Percentiles rank a stretch among this genome's conserved stretches.
These are phyloP conservation scores for Ganoderma lucidum DNA, from an alignment of 1,284 basidiomycete species.

Conservation along the genomic window DNA sequence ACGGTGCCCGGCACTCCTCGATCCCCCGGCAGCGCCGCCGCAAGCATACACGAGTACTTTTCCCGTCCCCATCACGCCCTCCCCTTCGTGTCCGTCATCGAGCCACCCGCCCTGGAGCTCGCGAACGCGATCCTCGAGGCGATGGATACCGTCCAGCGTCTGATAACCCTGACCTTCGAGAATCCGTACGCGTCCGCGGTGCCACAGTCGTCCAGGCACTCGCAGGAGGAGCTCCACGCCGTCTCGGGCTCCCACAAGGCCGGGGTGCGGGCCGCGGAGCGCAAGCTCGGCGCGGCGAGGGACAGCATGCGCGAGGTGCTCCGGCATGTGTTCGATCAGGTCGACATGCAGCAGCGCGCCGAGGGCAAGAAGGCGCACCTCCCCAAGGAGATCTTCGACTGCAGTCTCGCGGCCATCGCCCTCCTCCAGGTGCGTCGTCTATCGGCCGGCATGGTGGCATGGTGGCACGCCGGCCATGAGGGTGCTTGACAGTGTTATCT, in stretches of 20 bases:
- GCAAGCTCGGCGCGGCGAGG: conserved; percentile 42
- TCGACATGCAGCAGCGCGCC: conserved; percentile 41
- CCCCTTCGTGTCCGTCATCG: conserved; percentile 39
- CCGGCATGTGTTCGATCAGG: conserved; percentile 43
- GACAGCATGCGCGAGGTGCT: conserved; percentile 46
- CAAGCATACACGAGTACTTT: conserved; percentile 25
- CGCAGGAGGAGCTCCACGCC: conserved; percentile 23
- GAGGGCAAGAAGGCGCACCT: conserved; percentile 38
- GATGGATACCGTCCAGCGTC: conserved; percentile 45
- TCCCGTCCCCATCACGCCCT: conserved; percentile 20
- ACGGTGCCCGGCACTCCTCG: conserved; percentile 18
- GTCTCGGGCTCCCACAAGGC: conserved; percentile 39
- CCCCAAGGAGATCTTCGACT: conserved; percentile 45
- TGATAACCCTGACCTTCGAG: conserved; percentile 47
- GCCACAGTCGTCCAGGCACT: not conserved
- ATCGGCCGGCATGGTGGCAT: not conserved
- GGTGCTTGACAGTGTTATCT: not conserved
- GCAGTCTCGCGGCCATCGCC: conserved; percentile 53
- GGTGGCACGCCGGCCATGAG: not conserved
- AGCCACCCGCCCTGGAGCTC: conserved; percentile 44
- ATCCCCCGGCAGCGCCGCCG: conserved; percentile 23
- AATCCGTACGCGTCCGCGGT: conserved; percentile 25
- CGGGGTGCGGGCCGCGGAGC: conserved; percentile 39
- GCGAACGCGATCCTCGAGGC: conserved; percentile 47
- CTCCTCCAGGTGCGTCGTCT: conserved; percentile 50